These are phyloP conservation scores for Metschnikowia anglica DNA, from an alignment of 805 yeast genomes.

Conservation along the genomic window DNA sequence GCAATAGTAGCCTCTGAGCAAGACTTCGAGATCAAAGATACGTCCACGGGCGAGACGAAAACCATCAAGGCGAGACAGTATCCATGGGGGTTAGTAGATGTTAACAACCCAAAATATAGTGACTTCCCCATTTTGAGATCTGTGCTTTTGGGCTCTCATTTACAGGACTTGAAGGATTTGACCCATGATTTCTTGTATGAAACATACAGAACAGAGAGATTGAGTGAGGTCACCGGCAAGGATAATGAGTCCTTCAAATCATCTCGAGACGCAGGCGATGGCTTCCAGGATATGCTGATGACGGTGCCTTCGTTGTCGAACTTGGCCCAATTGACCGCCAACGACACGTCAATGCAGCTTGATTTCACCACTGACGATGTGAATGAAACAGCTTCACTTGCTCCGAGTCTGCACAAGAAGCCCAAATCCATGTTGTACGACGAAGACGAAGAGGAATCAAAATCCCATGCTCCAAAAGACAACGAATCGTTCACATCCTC, in stretches of 20 bases:
- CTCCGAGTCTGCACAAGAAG: slow-evolving; percentile 25
- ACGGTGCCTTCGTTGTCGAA: slow-evolving; percentile 59
- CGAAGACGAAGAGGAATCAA: slow-evolving; percentile 19
- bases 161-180: slow-evolving; percentile 78
- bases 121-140: slow-evolving; percentile 61
- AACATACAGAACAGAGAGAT: slow-evolving; percentile 74
- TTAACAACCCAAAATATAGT: slow-evolving; percentile 49
- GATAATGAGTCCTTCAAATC: slow-evolving; percentile 25
- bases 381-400: slow-evolving; percentile 20
- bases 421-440: slow-evolving; percentile 40
- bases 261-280: slow-evolving; percentile 22
- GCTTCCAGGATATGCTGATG: slow-evolving; percentile 14
- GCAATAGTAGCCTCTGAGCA: slow-evolving; percentile 68
- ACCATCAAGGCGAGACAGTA: slow-evolving; percentile 60
- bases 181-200: slow-evolving; percentile 77
- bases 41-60: slow-evolving; percentile 42
- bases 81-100: slow-evolving; percentile 73
- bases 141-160: slow-evolving; percentile 78
- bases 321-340: slow-evolving; percentile 50
- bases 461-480: slow-evolving; percentile 31
- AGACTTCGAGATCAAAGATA: slow-evolving; percentile 44
- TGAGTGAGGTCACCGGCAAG: slow-evolving; percentile 56
- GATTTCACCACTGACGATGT: slow-evolving; percentile 7
- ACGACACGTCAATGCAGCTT: slow-evolving; percentile 16
- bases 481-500: slow-evolving; percentile 31